Percentiles rank a stretch among this genome's conserved stretches.
Conservation (phyloP, 176 grass and related monocot species). For the Chloris gayana region DNA sequence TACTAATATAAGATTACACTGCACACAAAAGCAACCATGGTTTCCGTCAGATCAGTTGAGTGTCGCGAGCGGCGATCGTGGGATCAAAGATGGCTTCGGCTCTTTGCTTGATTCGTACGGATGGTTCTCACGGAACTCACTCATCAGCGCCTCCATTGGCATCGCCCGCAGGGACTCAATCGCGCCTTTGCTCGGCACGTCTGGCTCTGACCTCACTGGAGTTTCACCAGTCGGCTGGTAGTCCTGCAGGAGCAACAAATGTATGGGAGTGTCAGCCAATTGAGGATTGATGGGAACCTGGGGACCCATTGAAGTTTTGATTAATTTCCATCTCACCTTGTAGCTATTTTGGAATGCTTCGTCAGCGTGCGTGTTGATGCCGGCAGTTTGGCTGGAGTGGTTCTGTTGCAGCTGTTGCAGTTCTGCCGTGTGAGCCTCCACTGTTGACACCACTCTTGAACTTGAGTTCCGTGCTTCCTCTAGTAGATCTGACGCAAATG, state of each 20-base stretch:
- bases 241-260: constrained; percentile 50
- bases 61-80: constrained; percentile 80
- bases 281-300: background rate
- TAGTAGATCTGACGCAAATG: constrained; percentile 47
- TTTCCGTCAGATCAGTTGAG: constrained; percentile 52
- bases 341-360: constrained; percentile 62
- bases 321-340: constrained; percentile 40
- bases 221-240: constrained; percentile 83
- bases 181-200: constrained; percentile 72
- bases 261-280: background rate
- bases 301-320: background rate
- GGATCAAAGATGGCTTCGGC: constrained; percentile 64
- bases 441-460: constrained; percentile 55
- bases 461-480: constrained; percentile 38
- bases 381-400: constrained; percentile 52
- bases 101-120: constrained; percentile 80
- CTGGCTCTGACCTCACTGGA: constrained; percentile 61
- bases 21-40: background rate
- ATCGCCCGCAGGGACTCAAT: constrained; percentile 90
- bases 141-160: constrained; percentile 74
- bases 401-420: constrained; percentile 56
- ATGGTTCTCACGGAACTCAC: constrained; percentile 88
- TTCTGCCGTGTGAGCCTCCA: constrained; percentile 51
- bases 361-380: constrained; percentile 69
- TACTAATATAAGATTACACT: constrained; percentile 52